These are phyloP conservation scores for Aspergillus luchuensis DNA, from an alignment of 2,329 filamentous ascomycete genomes.

Conservation along the genomic window DNA sequence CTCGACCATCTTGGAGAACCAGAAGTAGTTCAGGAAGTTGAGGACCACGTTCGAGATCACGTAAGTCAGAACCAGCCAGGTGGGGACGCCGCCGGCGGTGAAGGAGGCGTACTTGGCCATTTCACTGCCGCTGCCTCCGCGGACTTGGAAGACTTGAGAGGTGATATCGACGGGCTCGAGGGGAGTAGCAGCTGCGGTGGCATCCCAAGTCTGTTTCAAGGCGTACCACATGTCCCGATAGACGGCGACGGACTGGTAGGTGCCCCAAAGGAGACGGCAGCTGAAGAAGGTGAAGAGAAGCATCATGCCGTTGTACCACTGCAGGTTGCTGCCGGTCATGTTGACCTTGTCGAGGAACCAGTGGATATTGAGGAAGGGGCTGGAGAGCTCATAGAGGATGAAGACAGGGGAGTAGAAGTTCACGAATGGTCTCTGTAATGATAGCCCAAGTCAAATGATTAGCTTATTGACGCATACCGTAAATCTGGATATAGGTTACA, in stretches of 20 bases:
- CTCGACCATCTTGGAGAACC: slow-evolving; percentile 69
- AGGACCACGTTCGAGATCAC: slow-evolving; percentile 61
- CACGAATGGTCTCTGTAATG: slow-evolving; percentile 61
- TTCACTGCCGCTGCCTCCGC: slow-evolving; percentile 44
- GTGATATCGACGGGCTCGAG: slow-evolving; percentile 35
- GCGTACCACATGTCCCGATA: slow-evolving; percentile 62
- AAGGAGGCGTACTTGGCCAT: slow-evolving; percentile 52
- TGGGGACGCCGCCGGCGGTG: slow-evolving; percentile 49
- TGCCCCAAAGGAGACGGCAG: slow-evolving; percentile 65
- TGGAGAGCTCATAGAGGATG: slow-evolving; percentile 68
- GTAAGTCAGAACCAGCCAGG: slow-evolving; percentile 63
- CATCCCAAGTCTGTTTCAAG: slow-evolving; percentile 47
- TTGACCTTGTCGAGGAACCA: slow-evolving; percentile 71
- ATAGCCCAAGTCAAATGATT: background rate
- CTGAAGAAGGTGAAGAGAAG: slow-evolving; percentile 62
- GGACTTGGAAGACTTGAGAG: slow-evolving; percentile 36
- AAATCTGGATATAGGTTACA: background rate
- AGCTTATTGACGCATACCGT: background rate
- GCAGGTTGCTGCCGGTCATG: slow-evolving; percentile 62
- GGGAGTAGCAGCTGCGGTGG: slow-evolving; percentile 31
- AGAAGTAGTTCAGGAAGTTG: slow-evolving; percentile 65
- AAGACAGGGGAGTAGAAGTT: slow-evolving; percentile 67
- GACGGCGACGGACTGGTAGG: slow-evolving; percentile 59
- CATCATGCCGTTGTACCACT: slow-evolving; percentile 65
- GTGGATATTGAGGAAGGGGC: slow-evolving; percentile 68